These are phyloP conservation scores for Aspergillus fumigatiaffinis DNA, from an alignment of 2,329 filamentous ascomycete genomes.

Conservation along the genomic window DNA sequence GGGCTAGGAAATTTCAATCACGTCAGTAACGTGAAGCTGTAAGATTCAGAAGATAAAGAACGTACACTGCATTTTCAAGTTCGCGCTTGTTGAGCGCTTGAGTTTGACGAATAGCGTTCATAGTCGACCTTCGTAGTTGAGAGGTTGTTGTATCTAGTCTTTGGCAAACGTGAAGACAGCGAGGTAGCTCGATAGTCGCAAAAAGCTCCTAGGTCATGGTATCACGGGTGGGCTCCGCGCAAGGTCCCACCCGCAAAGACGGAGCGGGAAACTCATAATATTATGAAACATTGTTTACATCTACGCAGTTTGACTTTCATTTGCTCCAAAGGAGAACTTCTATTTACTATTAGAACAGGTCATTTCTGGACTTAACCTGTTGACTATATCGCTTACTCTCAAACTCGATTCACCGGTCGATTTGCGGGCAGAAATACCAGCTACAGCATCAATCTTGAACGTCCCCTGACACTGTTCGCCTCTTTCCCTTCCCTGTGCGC, in stretches of 20 bases:
- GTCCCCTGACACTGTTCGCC: slow-evolving; percentile 33
- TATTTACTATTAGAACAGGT: neutral
- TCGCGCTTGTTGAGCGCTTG: slow-evolving; percentile 92
- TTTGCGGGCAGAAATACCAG: neutral
- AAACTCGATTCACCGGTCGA: neutral
- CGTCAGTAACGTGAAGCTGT: slow-evolving; percentile 6
- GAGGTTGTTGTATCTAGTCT: neutral
- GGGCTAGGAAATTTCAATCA: slow-evolving; percentile 48
- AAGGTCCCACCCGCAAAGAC: slow-evolving; percentile 15
- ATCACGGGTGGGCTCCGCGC: slow-evolving; percentile 17
- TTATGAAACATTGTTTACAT: slow-evolving; percentile 10
- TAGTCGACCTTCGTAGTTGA: slow-evolving; percentile 40
- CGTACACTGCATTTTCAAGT: slow-evolving; percentile 79
- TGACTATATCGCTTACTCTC: neutral
- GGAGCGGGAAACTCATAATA: slow-evolving; percentile 2
- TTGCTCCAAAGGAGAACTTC: slow-evolving; percentile 1
- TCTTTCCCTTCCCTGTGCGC: slow-evolving; percentile 11
- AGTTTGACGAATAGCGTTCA: slow-evolving; percentile 94
- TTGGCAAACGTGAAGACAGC: neutral
- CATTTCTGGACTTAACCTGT: neutral
- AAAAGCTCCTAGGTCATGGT: slow-evolving; percentile 6
- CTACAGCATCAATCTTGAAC: slow-evolving; percentile 6
- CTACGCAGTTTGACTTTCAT: slow-evolving; percentile 4
- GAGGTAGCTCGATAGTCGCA: neutral
- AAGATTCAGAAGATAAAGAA: slow-evolving; percentile 20